These are phyloP conservation scores for Mortierella sp. DNA, from an alignment of 371 early-diverging fungal species.

Conservation along the genomic window DNA sequence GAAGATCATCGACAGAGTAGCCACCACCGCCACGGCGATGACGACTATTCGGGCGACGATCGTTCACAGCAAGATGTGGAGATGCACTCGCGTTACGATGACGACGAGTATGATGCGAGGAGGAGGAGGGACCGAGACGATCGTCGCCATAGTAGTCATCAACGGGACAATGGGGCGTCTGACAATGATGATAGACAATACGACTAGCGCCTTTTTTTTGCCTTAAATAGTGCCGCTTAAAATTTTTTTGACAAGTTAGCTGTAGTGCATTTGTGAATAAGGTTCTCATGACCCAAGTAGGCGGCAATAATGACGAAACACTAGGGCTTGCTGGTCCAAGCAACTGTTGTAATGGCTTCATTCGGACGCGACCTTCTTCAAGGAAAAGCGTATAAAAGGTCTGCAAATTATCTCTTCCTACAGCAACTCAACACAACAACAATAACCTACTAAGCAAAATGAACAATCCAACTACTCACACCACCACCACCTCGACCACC, in stretches of 20 bases:
- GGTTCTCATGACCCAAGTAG: background rate
- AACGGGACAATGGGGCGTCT: background rate
- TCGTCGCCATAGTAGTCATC: background rate
- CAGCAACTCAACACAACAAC: background rate
- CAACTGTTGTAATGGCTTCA: background rate
- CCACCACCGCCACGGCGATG: background rate
- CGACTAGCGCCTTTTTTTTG: background rate
- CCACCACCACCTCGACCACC: constrained; percentile 20
- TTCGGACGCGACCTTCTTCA: background rate
- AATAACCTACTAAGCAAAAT: constrained; percentile 6
- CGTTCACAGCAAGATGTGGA: constrained; percentile 1
- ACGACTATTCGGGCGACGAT: background rate
- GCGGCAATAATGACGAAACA: background rate
- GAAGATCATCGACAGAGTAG: constrained; percentile 1
- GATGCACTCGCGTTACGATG: constrained; percentile 9
- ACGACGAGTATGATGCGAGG: constrained; percentile 1
- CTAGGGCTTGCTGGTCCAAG: too few relatives aligned
- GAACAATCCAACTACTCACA: constrained; percentile 15
- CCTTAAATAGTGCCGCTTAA: background rate
- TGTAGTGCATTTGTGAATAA: background rate
- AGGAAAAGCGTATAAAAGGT: background rate
- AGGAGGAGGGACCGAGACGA: background rate
- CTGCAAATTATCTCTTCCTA: background rate
- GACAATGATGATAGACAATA: background rate
- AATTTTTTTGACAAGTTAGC: background rate